Percentiles rank a stretch among this genome's conserved stretches.
phyloP scores from a whole-genome alignment of 1,284 basidiomycete genomes.

The Marasmius oreades region DNA sequence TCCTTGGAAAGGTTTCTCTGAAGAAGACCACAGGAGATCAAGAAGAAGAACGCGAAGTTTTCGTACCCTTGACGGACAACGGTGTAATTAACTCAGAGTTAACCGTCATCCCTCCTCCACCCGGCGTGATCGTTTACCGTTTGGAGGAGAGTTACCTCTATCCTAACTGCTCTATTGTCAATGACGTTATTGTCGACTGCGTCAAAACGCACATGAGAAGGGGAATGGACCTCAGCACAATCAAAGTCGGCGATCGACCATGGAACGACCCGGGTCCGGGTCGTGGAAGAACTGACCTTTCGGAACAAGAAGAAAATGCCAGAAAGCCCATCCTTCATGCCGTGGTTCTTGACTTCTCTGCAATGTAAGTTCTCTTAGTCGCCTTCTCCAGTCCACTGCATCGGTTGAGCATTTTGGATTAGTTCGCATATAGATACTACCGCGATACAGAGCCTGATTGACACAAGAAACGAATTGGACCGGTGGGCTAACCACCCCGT shows the following conservation, averaged over 20 bases:
- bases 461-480: slow-evolving; percentile 84
- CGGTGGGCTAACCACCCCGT: slow-evolving; percentile 81
- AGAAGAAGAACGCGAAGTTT: slow-evolving; percentile 67
- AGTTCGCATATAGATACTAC: slow-evolving; percentile 81
- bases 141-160: slow-evolving; percentile 94
- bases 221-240: slow-evolving; percentile 66
- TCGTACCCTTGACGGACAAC: slow-evolving; percentile 69
- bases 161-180: slow-evolving; percentile 85
- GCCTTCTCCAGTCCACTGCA: not conserved
- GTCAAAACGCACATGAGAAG: slow-evolving; percentile 78
- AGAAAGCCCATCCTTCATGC: slow-evolving; percentile 75
- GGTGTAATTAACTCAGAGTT: slow-evolving; percentile 70
- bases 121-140: slow-evolving; percentile 90
- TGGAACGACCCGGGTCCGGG: slow-evolving; percentile 93
- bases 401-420: not conserved
- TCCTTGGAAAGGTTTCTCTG: slow-evolving; percentile 77
- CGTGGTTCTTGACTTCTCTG: slow-evolving; percentile 89
- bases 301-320: slow-evolving; percentile 47
- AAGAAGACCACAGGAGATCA: slow-evolving; percentile 28
- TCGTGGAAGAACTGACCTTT: slow-evolving; percentile 40
- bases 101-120: slow-evolving; percentile 74
- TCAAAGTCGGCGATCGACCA: slow-evolving; percentile 72
- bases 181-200: slow-evolving; percentile 76
- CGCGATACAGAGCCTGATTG: slow-evolving; percentile 87
- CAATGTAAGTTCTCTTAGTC: slow-evolving; percentile 54